phyloP scores from a whole-genome alignment of 805 yeast species.

The Metschnikowia cerradonensis region DNA sequence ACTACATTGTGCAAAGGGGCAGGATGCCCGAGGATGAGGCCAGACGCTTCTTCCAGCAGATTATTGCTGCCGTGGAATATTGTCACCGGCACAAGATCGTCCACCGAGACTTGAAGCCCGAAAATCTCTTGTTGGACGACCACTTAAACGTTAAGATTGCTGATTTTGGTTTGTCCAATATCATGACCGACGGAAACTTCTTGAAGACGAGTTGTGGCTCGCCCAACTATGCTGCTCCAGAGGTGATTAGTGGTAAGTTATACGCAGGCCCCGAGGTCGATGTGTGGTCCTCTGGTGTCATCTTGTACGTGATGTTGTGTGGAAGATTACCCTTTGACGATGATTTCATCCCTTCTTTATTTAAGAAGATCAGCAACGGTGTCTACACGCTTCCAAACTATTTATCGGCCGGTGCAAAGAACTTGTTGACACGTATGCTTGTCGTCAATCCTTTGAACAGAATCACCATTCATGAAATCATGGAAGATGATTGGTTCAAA shows the following conservation, averaged over 20 bases:
- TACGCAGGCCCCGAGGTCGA: conserved; percentile 98
- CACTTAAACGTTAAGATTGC: conserved; percentile 91
- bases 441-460: conserved; percentile 93
- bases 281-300: conserved; percentile 97
- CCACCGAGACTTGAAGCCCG: conserved; percentile 95
- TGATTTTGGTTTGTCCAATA: conserved; percentile 90
- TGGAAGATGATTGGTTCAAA: conserved; percentile 93
- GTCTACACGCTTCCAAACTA: conserved; percentile 87
- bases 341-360: conserved; percentile 89
- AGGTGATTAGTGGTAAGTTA: conserved; percentile 87
- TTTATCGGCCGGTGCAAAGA: conserved; percentile 79
- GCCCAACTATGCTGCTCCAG: conserved; percentile 97
- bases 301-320: conserved; percentile 90
- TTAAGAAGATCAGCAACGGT: conserved; percentile 89
- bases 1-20: conserved; percentile 91
- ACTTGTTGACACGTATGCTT: conserved; percentile 79
- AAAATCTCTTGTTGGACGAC: conserved; percentile 84
- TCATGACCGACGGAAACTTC: conserved; percentile 97
- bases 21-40: conserved; percentile 91
- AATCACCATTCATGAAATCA: conserved; percentile 86
- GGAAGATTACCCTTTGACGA: conserved; percentile 96
- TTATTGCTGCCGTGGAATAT: conserved; percentile 93
- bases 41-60: conserved; percentile 90
- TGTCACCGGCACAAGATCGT: conserved; percentile 96
- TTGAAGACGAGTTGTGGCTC: conserved; percentile 93